Base-by-base conservation (phyloP, 1,284 basidiomycete species). In the Sparassis latifolia region DNA sequence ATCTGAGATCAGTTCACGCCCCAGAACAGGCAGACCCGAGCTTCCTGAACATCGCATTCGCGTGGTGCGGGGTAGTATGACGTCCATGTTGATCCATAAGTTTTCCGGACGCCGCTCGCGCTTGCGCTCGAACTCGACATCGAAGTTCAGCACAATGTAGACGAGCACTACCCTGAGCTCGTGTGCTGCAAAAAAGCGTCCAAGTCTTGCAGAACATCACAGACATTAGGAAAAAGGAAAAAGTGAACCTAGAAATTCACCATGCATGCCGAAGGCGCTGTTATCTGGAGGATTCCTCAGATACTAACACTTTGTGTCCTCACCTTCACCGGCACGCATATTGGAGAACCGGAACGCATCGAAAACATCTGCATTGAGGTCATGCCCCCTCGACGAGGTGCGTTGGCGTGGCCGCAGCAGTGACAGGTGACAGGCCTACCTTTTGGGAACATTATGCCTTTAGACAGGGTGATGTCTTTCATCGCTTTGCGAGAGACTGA, bases 301-400 rank as follows among this genome's bases (percentile, higher is more conserved):
- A 7, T 59, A 51, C 46, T 61, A 61, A 35, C 62, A 52, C 39
- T 56, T 61, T n/a, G 42, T 43, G 2, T 48, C 47, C 12, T 54
- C 57, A 6, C 46, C 35, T n/a, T 45, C 49, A 12, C 29, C 54
- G 9, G 65, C 62, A 43, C 69, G 63, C 49, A 71, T 53, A 31
- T 70, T 67, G 10, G 69, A 63, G 56, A 76, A 79, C 10, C 75
- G 67, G 52, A 74, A 75, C 1, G 71, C 61, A 49, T 76, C 56
- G 57, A 76, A 79, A 1, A 52, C 61, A n/a, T 63, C 46, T 3
- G 74, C 64, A 46, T 75, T 58, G 10, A 62, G 56, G 55, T 77
- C 77, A 32, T 68, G 20, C 55, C 5, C 64, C 55, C 30, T 70
- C 64, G 56, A 77, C 69, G 49, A 57, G 63, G 58, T 77, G 76